Evolutionary conservation across 192 early-diverging fungal species (phyloP), one percentile per base, ranked within the genome.

Genomic region (Martensiomyces pterosporus): DNA sequence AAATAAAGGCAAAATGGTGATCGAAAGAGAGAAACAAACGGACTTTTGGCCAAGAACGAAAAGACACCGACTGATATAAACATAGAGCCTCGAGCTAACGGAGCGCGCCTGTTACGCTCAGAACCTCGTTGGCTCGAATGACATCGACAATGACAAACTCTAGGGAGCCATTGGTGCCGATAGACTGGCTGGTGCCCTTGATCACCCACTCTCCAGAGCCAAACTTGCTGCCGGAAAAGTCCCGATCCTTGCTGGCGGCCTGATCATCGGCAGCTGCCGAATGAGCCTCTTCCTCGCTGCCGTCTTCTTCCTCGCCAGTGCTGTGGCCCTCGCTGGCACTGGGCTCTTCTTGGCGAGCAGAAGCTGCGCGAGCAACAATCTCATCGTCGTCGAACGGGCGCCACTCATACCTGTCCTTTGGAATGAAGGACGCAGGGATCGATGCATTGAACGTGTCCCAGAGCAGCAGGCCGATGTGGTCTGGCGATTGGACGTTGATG

Each of bases 391-490:
- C 68, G 51, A 68, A 75, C 29, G 71, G 64, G 50, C 67, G 56
- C 85, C 83, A 94, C 48, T 80, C 76, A 59, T 86, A 97, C 60
- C 79, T 82, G 47, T 72, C 68, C 47, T 79, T 70, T 22, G 84
- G 86, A 33, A 97, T 88, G 48, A 83, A 75, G 44, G 85, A 84
- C 13, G 84, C 78, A 3, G 94, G 84, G 27, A 98, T 95, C 13
- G 92, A 93, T 17, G 93, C 94, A 54, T 98, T 98, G 77, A 98
- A 94, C 7, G 91, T 86, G 33, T 91, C 88, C 66, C 93, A 91
- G 41, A 98, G 78, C 37, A 98, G 77, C 19, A 94, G 74, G 56
- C 93, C 94, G 59, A 98, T 88, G 50, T 98, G 94, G 64, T 93
- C 91, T 5, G 88, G 79, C 37, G 92, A 94, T 39, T 94, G 90